Percentiles rank a stretch among this genome's conserved stretches.
These are phyloP conservation scores for Pseudisothecium myosuroides DNA, from an alignment of 225 moss, liverwort and hornwort genomes.

Conservation along the genomic window DNA sequence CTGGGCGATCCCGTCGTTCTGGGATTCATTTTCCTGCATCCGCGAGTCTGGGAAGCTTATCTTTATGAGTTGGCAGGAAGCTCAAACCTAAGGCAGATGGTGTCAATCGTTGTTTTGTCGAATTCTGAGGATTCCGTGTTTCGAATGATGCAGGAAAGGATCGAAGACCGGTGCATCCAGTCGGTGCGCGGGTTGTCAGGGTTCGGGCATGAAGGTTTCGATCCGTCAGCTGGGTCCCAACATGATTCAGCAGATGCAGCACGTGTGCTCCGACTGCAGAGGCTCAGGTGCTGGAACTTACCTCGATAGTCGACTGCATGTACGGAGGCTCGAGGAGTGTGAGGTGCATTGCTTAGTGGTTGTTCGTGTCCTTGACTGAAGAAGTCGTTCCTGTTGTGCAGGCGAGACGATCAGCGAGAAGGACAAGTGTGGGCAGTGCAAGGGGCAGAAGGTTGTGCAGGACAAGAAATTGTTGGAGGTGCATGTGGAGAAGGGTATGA, in stretches of 20 bases:
- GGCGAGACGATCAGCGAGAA: slow-evolving; percentile 84
- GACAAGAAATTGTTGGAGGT: slow-evolving; percentile 95
- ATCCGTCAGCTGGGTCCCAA: slow-evolving; percentile 79
- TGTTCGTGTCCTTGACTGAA: not conserved
- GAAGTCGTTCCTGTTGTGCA: not conserved
- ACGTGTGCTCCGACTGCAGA: slow-evolving; percentile 72
- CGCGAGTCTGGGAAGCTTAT: not conserved
- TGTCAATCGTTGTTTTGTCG: not conserved
- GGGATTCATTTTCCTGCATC: not conserved
- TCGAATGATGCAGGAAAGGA: slow-evolving; percentile 49
- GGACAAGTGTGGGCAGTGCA: slow-evolving; percentile 88
- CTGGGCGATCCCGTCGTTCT: not conserved
- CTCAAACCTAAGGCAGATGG: too few species aligned
- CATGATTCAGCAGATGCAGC: slow-evolving; percentile 98
- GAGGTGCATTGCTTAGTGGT: not conserved
- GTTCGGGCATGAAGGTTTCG: slow-evolving; percentile 87
- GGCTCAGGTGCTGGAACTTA: slow-evolving; percentile 37
- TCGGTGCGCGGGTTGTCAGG: slow-evolving; percentile 76
- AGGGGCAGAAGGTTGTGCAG: slow-evolving; percentile 82
- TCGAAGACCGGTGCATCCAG: slow-evolving; percentile 79
- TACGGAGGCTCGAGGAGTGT: not conserved
- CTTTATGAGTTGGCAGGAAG: not conserved
- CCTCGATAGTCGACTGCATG: not conserved
- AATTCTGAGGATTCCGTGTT: not conserved
- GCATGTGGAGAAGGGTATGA: slow-evolving; percentile 91